Evolutionary conservation across 2,329 filamentous ascomycete species (phyloP).

Genomic region (Amauroascus verrucosus): DNA sequence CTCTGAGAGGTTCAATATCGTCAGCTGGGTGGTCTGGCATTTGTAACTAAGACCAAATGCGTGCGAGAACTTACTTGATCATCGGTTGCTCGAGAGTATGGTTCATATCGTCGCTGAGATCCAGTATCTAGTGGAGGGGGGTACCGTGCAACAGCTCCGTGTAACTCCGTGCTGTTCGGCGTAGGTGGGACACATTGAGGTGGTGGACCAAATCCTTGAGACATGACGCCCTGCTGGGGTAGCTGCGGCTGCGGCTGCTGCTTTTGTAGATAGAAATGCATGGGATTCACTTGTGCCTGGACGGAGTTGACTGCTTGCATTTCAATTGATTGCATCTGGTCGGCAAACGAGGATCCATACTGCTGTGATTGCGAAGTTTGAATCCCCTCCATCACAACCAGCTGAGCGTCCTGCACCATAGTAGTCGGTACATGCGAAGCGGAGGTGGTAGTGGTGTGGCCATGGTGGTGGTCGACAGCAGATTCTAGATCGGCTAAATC

Average conservation of each 20-base stretch:
- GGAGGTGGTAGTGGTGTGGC: constrained; percentile 28
- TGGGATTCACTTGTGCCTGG: constrained; percentile 7
- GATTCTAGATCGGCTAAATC: constrained; percentile 36
- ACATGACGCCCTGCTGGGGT: constrained; percentile 19
- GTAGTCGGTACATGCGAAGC: constrained; percentile 16
- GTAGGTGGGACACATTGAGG: constrained; percentile 37
- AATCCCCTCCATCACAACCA: constrained; percentile 14
- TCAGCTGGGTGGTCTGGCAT: background rate
- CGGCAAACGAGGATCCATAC: constrained; percentile 5
- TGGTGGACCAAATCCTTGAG: constrained; percentile 15
- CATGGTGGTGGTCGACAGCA: constrained; percentile 29
- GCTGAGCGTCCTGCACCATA: constrained; percentile 13
- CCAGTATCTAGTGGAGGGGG: constrained; percentile 32
- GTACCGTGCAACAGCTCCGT: constrained; percentile 35
- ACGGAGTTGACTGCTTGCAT: constrained; percentile 10
- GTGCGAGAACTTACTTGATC: constrained; percentile 32
- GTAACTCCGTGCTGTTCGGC: constrained; percentile 41
- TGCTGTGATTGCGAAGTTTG: constrained; percentile 10
- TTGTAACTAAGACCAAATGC: background rate
- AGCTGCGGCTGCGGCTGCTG: constrained; percentile 13
- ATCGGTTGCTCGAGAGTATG: constrained; percentile 34
- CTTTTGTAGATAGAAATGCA: constrained; percentile 12
- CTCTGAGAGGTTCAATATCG: constrained; percentile 25
- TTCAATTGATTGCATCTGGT: constrained; percentile 14
- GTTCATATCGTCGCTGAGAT: constrained; percentile 36